Percentiles rank a stretch among this genome's conserved stretches.
Evolutionary conservation across 2,329 filamentous ascomycete genomes (phyloP).

Genomic region (Aspergillus oerlinghausenensis): DNA sequence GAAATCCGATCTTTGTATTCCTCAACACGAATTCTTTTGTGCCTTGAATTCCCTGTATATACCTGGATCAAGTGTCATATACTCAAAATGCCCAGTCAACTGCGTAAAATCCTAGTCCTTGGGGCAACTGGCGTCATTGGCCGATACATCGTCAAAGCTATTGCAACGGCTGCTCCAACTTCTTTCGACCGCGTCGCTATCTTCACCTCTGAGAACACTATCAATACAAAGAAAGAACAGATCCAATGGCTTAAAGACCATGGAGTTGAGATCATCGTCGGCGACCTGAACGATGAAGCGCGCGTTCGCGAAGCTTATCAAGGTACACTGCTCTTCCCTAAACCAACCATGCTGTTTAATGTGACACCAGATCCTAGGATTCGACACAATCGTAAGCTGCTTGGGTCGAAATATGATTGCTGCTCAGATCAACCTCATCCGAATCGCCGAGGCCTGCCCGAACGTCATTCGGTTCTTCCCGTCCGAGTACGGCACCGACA

Average conservation of each 20-base stretch:
- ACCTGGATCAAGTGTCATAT: background rate
- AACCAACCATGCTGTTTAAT: background rate
- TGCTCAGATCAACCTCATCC: constrained; percentile 58
- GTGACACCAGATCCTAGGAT: constrained; percentile 31
- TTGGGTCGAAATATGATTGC: constrained; percentile 61
- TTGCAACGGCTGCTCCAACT: constrained; percentile 42
- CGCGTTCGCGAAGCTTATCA: constrained; percentile 56
- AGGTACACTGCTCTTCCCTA: constrained; percentile 26
- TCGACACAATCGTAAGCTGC: constrained; percentile 63
- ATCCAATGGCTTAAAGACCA: constrained; percentile 45
- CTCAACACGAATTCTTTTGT: background rate
- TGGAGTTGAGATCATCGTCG: constrained; percentile 53
- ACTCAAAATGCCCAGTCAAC: background rate
- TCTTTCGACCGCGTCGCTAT: constrained; percentile 53
- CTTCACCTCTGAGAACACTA: constrained; percentile 53
- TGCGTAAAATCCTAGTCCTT: constrained; percentile 19
- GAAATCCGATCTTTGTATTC: background rate
- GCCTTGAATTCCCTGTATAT: background rate
- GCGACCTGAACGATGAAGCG: constrained; percentile 49
- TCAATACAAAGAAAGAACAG: constrained; percentile 46
- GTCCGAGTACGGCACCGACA: constrained; percentile 64
- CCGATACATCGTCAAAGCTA: constrained; percentile 46
- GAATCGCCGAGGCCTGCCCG: constrained; percentile 51
- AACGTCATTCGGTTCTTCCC: constrained; percentile 62
- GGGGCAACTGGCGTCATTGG: constrained; percentile 22